Evolutionary conservation across 1,284 basidiomycete genomes (phyloP).

Genomic region (Golubevia pallescens): DNA sequence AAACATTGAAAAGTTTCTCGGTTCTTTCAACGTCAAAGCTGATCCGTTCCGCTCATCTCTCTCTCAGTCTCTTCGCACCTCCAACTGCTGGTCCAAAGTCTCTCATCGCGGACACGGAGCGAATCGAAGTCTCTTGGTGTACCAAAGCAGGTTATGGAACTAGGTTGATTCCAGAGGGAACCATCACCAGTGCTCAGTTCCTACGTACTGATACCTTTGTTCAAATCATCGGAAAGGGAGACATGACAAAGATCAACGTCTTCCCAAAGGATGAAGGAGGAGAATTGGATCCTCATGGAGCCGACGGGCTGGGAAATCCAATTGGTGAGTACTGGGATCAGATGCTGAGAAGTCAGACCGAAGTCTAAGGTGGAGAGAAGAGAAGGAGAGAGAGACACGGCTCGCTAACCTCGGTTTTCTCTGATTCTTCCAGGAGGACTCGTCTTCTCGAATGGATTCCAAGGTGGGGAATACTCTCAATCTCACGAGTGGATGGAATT

Average conservation of each 20-base stretch:
- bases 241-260: not conserved
- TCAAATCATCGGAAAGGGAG: not conserved
- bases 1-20: no score
- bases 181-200: no score
- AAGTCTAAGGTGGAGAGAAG: no score
- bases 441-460: slow-evolving; percentile 33
- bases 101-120: slow-evolving; percentile 65
- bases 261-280: no score
- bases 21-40: no score
- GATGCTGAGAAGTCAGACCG: no score
- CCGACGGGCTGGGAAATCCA: not conserved
- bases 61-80: not conserved
- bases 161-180: no score
- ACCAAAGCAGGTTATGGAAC: slow-evolving; percentile 66
- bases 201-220: not conserved
- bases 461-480: slow-evolving; percentile 46
- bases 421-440: no score
- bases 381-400: no score
- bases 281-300: no score
- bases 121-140: slow-evolving; percentile 76
- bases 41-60: slow-evolving; percentile 2
- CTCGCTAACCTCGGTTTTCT: no score
- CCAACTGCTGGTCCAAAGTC: slow-evolving; percentile 4
- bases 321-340: not conserved
- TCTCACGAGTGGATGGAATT: slow-evolving; percentile 58